Percentiles rank a stretch among this genome's conserved stretches.
phyloP scores from a whole-genome alignment of 306 rosid genomes.

The Sindora glabra region DNA sequence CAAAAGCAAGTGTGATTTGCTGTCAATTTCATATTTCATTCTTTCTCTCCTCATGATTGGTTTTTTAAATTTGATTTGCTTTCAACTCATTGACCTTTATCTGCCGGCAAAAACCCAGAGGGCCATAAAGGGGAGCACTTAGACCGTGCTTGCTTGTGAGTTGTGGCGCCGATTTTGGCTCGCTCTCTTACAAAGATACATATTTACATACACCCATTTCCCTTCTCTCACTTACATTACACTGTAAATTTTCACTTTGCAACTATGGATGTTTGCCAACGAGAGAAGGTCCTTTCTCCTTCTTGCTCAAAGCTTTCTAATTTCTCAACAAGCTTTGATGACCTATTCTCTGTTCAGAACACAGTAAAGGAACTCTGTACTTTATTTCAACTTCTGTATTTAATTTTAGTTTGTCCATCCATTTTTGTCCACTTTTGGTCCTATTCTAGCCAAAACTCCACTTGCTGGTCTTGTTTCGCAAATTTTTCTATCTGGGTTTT shows the following conservation, averaged over 20 bases:
- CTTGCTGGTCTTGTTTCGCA: no score
- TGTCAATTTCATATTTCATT: no score
- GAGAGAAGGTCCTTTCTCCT: conserved; percentile 32
- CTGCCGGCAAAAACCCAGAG: conserved; percentile 76
- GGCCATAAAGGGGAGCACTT: conserved; percentile 28
- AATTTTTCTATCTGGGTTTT: neutral
- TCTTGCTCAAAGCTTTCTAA: conserved; percentile 24
- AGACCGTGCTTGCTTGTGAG: no score
- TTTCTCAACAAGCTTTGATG: conserved; percentile 38
- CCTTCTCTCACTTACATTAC: conserved; percentile 11
- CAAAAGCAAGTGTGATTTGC: no score
- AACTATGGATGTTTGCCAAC: conserved; percentile 45
- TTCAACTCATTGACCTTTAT: conserved; percentile 29
- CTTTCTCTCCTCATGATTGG: conserved; percentile 24
- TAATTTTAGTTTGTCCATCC: neutral
- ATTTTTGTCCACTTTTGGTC: neutral
- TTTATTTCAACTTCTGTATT: neutral
- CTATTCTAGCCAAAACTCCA: neutral
- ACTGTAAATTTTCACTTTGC: neutral
- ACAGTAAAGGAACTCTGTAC: conserved; percentile 34
- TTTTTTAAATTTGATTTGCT: conserved; percentile 22
- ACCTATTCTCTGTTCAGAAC: conserved; percentile 56
- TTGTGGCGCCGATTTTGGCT: conserved; percentile 12
- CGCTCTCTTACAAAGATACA: no score
- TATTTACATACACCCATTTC: conserved; percentile 7